Percentiles rank a stretch among this genome's conserved stretches.
phyloP scores from a whole-genome alignment of 108 stramenopile species.

The Skeletonema menzelii region DNA sequence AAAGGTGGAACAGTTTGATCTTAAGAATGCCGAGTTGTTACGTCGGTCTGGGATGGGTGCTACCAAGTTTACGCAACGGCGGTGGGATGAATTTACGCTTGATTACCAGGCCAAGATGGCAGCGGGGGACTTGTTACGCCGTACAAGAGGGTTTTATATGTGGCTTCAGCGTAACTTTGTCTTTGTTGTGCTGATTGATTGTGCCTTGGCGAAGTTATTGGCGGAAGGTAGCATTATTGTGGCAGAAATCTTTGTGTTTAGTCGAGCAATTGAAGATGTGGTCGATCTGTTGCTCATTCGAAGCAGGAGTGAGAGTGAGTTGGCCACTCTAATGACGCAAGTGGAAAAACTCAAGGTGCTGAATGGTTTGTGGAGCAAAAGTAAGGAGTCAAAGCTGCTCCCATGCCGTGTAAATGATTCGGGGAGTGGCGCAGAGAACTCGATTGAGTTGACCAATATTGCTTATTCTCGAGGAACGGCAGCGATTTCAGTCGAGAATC shows the following conservation, averaged over 20 bases:
- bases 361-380: slow-evolving; percentile 64
- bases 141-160: slow-evolving; percentile 73
- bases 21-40: slow-evolving; percentile 87
- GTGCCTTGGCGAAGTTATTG: slow-evolving; percentile 79
- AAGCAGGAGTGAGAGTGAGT: slow-evolving; percentile 79
- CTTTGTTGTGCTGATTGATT: slow-evolving; percentile 83
- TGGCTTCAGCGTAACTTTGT: slow-evolving; percentile 86
- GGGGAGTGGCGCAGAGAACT: neutral
- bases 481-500: slow-evolving; percentile 62
- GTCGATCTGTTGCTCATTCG: slow-evolving; percentile 82
- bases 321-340: slow-evolving; percentile 82
- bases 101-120: slow-evolving; percentile 68
- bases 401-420: slow-evolving; percentile 56
- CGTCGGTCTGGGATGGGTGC: slow-evolving; percentile 71
- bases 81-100: slow-evolving; percentile 81
- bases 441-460: slow-evolving; percentile 63
- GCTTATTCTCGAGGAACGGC: slow-evolving; percentile 78
- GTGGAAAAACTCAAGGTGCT: slow-evolving; percentile 71
- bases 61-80: slow-evolving; percentile 64
- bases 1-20: slow-evolving; percentile 87
- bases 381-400: slow-evolving; percentile 53
- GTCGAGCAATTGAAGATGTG: slow-evolving; percentile 85
- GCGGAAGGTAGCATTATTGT: slow-evolving; percentile 71
- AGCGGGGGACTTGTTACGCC: slow-evolving; percentile 52
- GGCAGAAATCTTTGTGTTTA: slow-evolving; percentile 86